Percentiles rank a stretch among this genome's conserved stretches.
Evolutionary conservation across 306 rosid genomes (phyloP).

Genomic region (Prunus padus): DNA sequence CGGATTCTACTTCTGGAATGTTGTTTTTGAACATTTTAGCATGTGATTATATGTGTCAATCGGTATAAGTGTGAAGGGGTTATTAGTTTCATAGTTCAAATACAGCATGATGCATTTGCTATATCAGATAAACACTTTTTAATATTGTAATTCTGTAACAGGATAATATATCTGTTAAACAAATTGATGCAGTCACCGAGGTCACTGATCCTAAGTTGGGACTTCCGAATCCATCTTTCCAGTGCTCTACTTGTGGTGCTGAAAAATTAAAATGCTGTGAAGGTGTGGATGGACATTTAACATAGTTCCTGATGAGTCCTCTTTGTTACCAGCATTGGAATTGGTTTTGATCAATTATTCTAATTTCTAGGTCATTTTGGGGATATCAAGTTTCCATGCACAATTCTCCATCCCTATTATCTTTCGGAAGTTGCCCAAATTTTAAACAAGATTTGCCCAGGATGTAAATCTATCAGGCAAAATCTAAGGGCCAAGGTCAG

Average conservation of each 20-base stretch:
- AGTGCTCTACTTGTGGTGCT: conserved; percentile 82
- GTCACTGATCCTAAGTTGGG: conserved; percentile 81
- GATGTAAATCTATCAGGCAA: conserved; percentile 63
- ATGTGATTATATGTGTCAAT: not conserved
- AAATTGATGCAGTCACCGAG: conserved; percentile 56
- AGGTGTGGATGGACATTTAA: conserved; percentile 49
- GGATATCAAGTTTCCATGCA: conserved; percentile 59
- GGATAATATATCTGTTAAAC: conserved; percentile 55
- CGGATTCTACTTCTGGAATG: not conserved
- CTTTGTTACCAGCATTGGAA: conserved; percentile 16
- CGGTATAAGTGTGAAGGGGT: not conserved
- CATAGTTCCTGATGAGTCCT: conserved; percentile 18
- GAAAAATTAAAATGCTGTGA: conserved; percentile 50
- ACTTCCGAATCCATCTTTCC: conserved; percentile 66
- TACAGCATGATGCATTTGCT: not conserved
- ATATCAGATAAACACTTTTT: not conserved
- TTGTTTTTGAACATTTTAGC: not conserved
- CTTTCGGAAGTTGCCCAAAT: conserved; percentile 72
- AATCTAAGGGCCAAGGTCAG: conserved; percentile 68
- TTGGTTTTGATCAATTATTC: conserved; percentile 30
- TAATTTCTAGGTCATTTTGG: conserved; percentile 86
- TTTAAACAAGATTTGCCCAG: conserved; percentile 81
- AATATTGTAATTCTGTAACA: conserved; percentile 37
- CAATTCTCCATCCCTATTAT: conserved; percentile 74
- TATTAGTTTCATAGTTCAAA: not conserved